Evolutionary conservation across 2,329 filamentous ascomycete species (phyloP).

Genomic region (Ophiocordyceps australis): DNA sequence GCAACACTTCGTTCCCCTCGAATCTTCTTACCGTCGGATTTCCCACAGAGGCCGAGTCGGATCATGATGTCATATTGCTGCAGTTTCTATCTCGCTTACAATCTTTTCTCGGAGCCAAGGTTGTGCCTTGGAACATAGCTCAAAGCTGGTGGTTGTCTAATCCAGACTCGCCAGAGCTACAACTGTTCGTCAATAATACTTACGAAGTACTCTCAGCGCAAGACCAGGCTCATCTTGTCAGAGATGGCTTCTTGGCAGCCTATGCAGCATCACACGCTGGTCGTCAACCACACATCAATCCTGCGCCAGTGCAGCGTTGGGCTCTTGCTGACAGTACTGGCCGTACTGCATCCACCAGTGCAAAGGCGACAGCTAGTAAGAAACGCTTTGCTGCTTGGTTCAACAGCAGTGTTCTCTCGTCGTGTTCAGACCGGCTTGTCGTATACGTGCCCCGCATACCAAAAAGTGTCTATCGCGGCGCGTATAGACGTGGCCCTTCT

Average conservation of each 20-base stretch:
- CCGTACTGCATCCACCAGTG: slow-evolving; percentile 7
- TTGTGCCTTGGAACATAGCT: slow-evolving; percentile 1
- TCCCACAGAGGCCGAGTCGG: slow-evolving; percentile 3
- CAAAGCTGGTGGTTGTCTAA: background rate
- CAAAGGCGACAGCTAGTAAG: slow-evolving; percentile 27
- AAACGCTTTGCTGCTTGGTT: slow-evolving; percentile 28
- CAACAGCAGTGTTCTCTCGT: slow-evolving; percentile 21
- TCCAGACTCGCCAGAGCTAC: slow-evolving; percentile 4
- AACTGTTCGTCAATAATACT: slow-evolving; percentile 11
- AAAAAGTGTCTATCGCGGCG: slow-evolving; percentile 8
- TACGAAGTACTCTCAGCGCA: slow-evolving; percentile 17
- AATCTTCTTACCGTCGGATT: slow-evolving; percentile 12
- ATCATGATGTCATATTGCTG: slow-evolving; percentile 3
- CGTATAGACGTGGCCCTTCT: slow-evolving; percentile 18
- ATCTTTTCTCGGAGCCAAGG: background rate
- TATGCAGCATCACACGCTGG: slow-evolving; percentile 11
- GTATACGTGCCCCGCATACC: slow-evolving; percentile 22
- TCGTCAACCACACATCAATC: slow-evolving; percentile 16
- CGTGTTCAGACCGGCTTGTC: slow-evolving; percentile 27
- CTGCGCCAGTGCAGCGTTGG: slow-evolving; percentile 15
- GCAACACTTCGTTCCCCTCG: slow-evolving; percentile 9
- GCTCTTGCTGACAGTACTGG: slow-evolving; percentile 15
- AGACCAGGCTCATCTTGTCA: slow-evolving; percentile 14
- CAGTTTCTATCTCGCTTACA: slow-evolving; percentile 1
- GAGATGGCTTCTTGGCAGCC: slow-evolving; percentile 16